phyloP scores from a whole-genome alignment of 306 rosid genomes.

The Canavalia gladiata region DNA sequence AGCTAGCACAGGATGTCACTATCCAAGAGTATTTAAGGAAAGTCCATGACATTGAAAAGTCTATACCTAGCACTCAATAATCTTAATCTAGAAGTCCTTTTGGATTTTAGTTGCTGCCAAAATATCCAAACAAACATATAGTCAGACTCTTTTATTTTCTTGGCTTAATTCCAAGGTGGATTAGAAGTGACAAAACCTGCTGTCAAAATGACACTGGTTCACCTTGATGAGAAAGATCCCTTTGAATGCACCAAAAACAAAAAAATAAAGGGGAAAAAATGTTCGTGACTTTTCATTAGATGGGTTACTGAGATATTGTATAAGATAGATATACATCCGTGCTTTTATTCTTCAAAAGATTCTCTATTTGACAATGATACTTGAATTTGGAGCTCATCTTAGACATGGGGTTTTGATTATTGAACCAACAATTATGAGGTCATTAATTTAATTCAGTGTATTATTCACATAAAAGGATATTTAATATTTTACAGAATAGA shows the following conservation, averaged over 20 bases:
- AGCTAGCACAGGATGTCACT: slow-evolving; percentile 49
- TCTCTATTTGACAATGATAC: slow-evolving; percentile 18
- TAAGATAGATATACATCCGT: slow-evolving; percentile 31
- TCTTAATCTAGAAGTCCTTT: slow-evolving; percentile 42
- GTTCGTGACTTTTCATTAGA: slow-evolving; percentile 5
- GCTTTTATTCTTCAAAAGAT: slow-evolving; percentile 29
- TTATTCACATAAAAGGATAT: not conserved
- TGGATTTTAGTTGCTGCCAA: slow-evolving; percentile 34
- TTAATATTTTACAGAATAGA: not conserved
- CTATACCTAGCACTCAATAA: slow-evolving; percentile 32
- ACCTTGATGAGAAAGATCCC: slow-evolving; percentile 16
- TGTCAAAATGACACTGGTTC: slow-evolving; percentile 16
- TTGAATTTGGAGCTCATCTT: slow-evolving; percentile 14
- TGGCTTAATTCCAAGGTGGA: slow-evolving; percentile 23
- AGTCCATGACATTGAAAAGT: slow-evolving; percentile 36
- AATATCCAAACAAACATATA: slow-evolving; percentile 1
- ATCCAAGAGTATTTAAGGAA: slow-evolving; percentile 42
- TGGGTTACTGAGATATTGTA: slow-evolving; percentile 1
- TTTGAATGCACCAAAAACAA: slow-evolving; percentile 1
- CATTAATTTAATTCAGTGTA: not conserved
- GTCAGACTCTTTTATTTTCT: not conserved
- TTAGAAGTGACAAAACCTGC: slow-evolving; percentile 41
- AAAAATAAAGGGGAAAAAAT: not conserved
- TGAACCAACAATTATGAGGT: slow-evolving; percentile 3
- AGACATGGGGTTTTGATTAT: slow-evolving; percentile 2